Evolutionary conservation across 2,329 filamentous ascomycete species (phyloP), one percentile per base, ranked within the genome.

Genomic region (Onygenales sp.): DNA sequence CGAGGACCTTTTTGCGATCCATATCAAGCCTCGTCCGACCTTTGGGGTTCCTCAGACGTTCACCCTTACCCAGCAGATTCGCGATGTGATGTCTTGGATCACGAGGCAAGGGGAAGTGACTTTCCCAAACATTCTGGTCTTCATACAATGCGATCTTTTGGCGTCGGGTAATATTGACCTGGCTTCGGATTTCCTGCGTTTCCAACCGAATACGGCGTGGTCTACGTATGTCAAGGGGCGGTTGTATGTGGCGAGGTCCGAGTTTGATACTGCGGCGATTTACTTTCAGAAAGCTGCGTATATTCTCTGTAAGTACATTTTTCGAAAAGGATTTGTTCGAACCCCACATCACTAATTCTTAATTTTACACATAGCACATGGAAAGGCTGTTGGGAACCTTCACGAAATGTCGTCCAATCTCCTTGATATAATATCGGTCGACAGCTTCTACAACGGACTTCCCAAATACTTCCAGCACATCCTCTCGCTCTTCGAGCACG

Each of bases 401-500:
- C 68, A 72, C 45, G 67, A 71, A 54, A 68, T 75, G 66, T 78
- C 75, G 7, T 72, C 75, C 43, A 82, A 83, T 7, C 79, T 95
- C 11, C 77, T 97, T 21, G 84, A 87, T 52, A 82, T 89, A 27
- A 82, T 85, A 2, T 89, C 95, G 59, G 85, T 84, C 10, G 75
- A 77, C 51, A 74, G 67, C 51, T 84, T 86, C 64, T 78, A 90
- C 64, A 81, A 82, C 53, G 93, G 92, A 1, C 77, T 91, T 42
- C 80, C 89, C 5, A 84, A 81, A 58, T 98, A 96, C 71, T 94
- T 94, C 68, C 83, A 85, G 43, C 93, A 98, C 67, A 81, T 97
- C 50, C 80, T 91, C 10, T 78, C 82, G 17, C 77, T 98, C 1
- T 97, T 87, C 64, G 91, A 96, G 66, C 81, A 81, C 60, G 80